Percentiles rank a stretch among this genome's conserved stretches.
These are phyloP conservation scores for Lizanozyma gosingica DNA, from an alignment of 1,139 yeast genomes.

Conservation along the genomic window DNA sequence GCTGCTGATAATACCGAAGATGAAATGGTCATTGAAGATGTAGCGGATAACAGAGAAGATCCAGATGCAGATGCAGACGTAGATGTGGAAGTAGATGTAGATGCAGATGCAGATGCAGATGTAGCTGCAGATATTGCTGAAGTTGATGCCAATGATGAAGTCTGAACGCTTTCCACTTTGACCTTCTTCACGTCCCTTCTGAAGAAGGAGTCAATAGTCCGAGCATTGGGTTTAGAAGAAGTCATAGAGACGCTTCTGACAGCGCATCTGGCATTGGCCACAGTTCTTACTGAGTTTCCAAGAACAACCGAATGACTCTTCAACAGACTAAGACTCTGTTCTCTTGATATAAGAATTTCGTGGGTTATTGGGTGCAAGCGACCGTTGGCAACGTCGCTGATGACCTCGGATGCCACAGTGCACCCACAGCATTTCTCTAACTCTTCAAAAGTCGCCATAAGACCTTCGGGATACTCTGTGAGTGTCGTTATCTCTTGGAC, in stretches of 20 bases:
- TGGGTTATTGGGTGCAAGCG: slow-evolving; percentile 58
- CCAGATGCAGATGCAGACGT: not conserved
- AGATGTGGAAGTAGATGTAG: not conserved
- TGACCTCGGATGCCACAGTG: slow-evolving; percentile 37
- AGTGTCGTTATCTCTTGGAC: slow-evolving; percentile 42
- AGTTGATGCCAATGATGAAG: not conserved
- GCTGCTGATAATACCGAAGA: too few species aligned
- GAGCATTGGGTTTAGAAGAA: slow-evolving; percentile 1
- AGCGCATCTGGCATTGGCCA: slow-evolving; percentile 5
- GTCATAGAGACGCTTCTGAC: slow-evolving; percentile 5
- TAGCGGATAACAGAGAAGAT: too few species aligned
- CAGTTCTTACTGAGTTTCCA: slow-evolving; percentile 1
- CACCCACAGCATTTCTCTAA: slow-evolving; percentile 60
- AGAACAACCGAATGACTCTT: slow-evolving; percentile 18
- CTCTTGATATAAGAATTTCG: slow-evolving; percentile 36
- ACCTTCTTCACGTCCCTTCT: not conserved
- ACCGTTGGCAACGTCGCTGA: slow-evolving; percentile 54
- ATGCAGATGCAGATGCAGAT: not conserved
- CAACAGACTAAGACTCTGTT: slow-evolving; percentile 20
- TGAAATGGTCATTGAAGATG: too few species aligned
- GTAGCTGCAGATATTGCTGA: not conserved
- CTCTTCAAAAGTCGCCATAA: slow-evolving; percentile 21
- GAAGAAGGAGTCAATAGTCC: slow-evolving; percentile 5
- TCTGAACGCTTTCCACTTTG: not conserved
- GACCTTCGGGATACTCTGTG: slow-evolving; percentile 42